phyloP scores from a whole-genome alignment of 768 basidiomycete species.

The Mycena polygramma region DNA sequence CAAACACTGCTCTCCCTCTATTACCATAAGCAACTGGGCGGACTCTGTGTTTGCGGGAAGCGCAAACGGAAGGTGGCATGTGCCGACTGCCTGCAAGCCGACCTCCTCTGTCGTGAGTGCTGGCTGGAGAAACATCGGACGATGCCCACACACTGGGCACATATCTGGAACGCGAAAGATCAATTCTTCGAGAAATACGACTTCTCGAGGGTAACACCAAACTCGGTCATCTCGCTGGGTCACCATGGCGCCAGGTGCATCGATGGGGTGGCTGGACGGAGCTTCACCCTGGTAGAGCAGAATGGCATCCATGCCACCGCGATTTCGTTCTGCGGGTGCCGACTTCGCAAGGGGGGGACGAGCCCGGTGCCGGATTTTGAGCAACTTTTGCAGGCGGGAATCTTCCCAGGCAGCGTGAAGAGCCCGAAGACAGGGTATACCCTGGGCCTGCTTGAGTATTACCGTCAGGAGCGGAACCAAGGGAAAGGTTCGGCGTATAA shows the following conservation, averaged over 20 bases:
- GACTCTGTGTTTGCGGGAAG: background rate
- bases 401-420: background rate
- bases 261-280: background rate
- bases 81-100: background rate
- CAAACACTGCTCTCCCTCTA: background rate
- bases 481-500: background rate
- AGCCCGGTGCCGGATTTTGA: background rate
- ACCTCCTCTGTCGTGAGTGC: background rate
- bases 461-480: background rate
- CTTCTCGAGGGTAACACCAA: background rate
- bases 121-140: background rate
- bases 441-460: background rate
- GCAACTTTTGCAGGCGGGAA: background rate
- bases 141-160: background rate
- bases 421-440: background rate
- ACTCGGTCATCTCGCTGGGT: background rate
- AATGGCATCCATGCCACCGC: constrained; percentile 3
- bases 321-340: background rate
- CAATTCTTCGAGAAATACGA: background rate
- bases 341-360: background rate
- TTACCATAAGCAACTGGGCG: background rate
- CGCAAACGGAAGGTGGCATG: background rate
- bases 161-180: background rate
- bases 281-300: background rate
- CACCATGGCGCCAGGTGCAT: background rate